Base-by-base conservation (phyloP, 441 rosid genomes). In the Isatis lusitanica region DNA sequence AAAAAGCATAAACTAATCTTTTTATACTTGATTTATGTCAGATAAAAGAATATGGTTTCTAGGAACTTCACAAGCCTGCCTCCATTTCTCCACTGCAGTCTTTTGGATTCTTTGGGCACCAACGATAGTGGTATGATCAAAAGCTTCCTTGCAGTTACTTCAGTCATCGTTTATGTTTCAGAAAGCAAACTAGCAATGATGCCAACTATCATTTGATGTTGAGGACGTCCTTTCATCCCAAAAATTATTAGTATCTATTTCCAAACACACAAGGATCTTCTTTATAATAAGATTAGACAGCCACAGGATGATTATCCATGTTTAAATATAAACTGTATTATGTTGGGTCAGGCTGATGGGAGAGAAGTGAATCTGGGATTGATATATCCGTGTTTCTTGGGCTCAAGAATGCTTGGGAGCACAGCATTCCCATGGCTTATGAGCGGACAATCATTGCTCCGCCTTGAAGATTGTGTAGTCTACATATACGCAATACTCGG, bases 91-190 rank as follows among this genome's bases (percentile, higher is more conserved):
- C 6, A 80, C 85, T 74, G 87, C 84, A 18, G 74, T 86, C 68
- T 90, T 93, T 82, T 93, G 98, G 98, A 90, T 95, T 79, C 85
- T 95, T 24, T 95, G 98, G 99, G 92, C 98, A 36, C 94, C 98
- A 57, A 86, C 88, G 12, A 77, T 91, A 75, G 98, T 91, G 95
- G 98, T 95, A 88, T 36, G 90, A 36, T 84, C 69, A 63, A 21
- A 21, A 66, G 12, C 58, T 64, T 42, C 35, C 2, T 63, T 53
- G 7, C 17, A 6, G 47, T 67, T 48, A 8, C 48, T 66, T 62
- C 43, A 69, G 30, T 52, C 68, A 74, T 13, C 39, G 50, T 52
- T 68, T 60, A 36, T 9, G 21, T 47, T 38, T 76, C 43, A 66
- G 31, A 53, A 46, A 35, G 16, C 30, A 63, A 11, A 40, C 31